Base-by-base conservation (phyloP, 345 rosid genomes). In the Gynandropsis gynandra region DNA sequence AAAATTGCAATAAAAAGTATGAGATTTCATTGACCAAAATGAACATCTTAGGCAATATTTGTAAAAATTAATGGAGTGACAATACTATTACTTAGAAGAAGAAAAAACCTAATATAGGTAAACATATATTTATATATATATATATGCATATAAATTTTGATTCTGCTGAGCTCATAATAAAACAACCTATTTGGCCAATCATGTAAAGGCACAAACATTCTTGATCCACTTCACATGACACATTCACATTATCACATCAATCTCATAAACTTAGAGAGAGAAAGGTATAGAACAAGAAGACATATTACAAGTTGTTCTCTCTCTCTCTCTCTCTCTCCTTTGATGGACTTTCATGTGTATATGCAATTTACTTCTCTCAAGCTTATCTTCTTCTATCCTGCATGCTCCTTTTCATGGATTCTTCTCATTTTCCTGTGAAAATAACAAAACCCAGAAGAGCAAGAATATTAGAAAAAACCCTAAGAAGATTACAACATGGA, bases 231-330 rank as follows among this genome's bases (percentile, higher is more conserved):
- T 59, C 60, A 41, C 50, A 66, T 66, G 65, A 59, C 61, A 66
- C 61, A 66, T 66, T 66, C 70, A 66, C 70, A 66, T 66, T 42
- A 50, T 58, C 70, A 58, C 64, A 58, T 65, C 64, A 58, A 58
- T 59, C 65, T 66, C 61, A 52, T 59, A 59, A 41, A 59, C 47
- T 47, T 39, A 52, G 29, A 24, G 29, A 24, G 29, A 65, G 70
- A 65, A 50, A 65, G 65, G 53, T 45, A 47, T 52, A 53, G 39
- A 66, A 59, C 61, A 66, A 59, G 47, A 59, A 59, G 70, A 66
- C 70, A 59, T 56, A 66, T 33, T 44, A 59, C 70, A 59, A 66
- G 51, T 66, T 66, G 70, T 39, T 58, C 55, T 39, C 53, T 51
- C 56, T 44, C 24, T 0, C 29, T 24, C 29, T 24, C 29, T 24